Conservation (phyloP, 2,329 filamentous ascomycete species). For the Penicillium sp. region DNA sequence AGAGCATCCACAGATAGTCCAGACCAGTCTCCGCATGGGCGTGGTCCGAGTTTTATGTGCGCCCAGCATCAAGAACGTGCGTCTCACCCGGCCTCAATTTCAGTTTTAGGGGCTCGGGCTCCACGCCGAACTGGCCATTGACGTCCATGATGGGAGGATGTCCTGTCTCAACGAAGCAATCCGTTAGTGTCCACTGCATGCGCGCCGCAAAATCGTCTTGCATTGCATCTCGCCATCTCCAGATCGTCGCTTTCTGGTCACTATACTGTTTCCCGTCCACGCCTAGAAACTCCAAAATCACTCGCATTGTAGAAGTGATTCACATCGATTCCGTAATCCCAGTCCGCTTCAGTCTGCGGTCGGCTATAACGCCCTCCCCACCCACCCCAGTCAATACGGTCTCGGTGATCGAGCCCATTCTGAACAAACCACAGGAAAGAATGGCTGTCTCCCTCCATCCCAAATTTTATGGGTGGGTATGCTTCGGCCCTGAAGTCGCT, state of each 20-base stretch:
- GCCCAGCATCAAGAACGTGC: not conserved
- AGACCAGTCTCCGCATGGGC: not conserved
- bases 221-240: conserved; percentile 56
- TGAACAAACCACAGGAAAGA: conserved; percentile 47
- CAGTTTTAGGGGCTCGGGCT: not conserved
- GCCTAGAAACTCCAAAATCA: conserved; percentile 39
- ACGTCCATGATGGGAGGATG: conserved; percentile 16
- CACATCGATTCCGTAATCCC: conserved; percentile 4
- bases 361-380: conserved; percentile 47
- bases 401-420: conserved; percentile 45
- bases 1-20: conserved; percentile 2
- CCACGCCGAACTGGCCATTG: not conserved
- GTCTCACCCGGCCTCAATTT: not conserved
- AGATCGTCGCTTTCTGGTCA: conserved; percentile 54
- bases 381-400: conserved; percentile 45
- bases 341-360: conserved; percentile 12
- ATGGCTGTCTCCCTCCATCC: conserved; percentile 56
- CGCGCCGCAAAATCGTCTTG: conserved; percentile 56
- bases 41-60: not conserved
- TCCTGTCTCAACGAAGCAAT: conserved; percentile 13
- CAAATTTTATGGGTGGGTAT: conserved; percentile 55
- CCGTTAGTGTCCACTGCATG: conserved; percentile 51
- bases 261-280: conserved; percentile 34
- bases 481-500: conserved; percentile 48
- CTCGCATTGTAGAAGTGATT: conserved; percentile 37